Evolutionary conservation across 257 asterid species (phyloP).

Genomic region (Scutellaria baicalensis): DNA sequence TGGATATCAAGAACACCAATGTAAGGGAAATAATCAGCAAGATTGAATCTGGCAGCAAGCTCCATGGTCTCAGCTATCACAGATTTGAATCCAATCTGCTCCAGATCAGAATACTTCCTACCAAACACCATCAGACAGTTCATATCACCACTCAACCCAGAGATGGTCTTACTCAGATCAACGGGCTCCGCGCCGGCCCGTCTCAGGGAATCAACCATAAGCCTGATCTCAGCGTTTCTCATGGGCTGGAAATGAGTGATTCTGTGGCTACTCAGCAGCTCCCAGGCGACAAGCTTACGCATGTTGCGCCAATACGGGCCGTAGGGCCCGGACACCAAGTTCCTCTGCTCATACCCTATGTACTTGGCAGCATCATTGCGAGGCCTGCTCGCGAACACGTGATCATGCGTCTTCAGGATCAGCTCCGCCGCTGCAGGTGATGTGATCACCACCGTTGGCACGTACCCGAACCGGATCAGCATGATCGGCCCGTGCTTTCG

Average conservation of each 20-base stretch:
- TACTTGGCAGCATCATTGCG: neutral
- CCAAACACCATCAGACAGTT: conserved; percentile 28
- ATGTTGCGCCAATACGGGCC: conserved; percentile 30
- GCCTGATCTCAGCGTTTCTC: conserved; percentile 22
- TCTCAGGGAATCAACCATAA: conserved; percentile 1
- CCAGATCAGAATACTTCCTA: conserved; percentile 19
- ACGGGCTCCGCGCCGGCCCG: neutral
- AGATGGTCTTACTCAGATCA: conserved; percentile 11
- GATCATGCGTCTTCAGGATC: conserved; percentile 15
- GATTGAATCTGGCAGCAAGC: conserved; percentile 6
- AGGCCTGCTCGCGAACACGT: conserved; percentile 18
- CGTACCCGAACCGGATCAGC: conserved; percentile 14
- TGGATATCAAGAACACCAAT: conserved; percentile 28
- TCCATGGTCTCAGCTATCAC: neutral
- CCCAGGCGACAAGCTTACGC: conserved; percentile 16
- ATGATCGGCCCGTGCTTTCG: conserved; percentile 19
- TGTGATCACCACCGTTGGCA: neutral
- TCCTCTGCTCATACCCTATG: neutral
- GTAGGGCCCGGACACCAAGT: conserved; percentile 6
- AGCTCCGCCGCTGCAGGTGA: conserved; percentile 21
- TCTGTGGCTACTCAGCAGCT: conserved; percentile 16
- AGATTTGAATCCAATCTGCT: conserved; percentile 15
- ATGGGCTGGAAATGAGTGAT: conserved; percentile 11
- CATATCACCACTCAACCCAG: conserved; percentile 12
- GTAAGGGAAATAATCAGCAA: conserved; percentile 23